Percentiles rank a stretch among this genome's conserved stretches.
Evolutionary conservation across 768 basidiomycete species (phyloP).

Genomic region (Hygrocybe punicea): DNA sequence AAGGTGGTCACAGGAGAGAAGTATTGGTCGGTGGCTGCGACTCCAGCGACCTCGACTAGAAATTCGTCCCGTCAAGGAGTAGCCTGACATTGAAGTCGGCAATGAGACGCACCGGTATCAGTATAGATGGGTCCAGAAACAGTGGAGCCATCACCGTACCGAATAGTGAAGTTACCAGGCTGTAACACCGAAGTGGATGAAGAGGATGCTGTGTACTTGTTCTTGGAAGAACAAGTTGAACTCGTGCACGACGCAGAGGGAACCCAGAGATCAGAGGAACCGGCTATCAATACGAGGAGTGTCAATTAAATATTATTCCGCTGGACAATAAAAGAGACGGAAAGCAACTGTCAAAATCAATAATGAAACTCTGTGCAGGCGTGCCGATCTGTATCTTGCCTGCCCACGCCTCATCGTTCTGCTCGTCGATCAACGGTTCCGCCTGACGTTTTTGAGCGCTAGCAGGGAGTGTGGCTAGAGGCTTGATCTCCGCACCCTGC

Average conservation of each 20-base stretch:
- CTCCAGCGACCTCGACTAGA: constrained; percentile 2
- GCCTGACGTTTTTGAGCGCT: constrained; percentile 29
- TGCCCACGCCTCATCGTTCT: constrained; percentile 38
- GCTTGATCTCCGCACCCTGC: constrained; percentile 32
- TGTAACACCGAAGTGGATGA: not conserved
- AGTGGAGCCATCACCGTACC: constrained; percentile 44
- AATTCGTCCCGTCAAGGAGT: not conserved
- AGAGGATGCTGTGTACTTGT: not conserved
- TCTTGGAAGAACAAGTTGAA: not conserved
- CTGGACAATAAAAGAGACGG: not conserved
- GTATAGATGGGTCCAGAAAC: constrained; percentile 38
- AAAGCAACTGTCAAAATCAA: constrained; percentile 41
- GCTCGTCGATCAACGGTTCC: constrained; percentile 37
- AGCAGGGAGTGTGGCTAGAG: constrained; percentile 13
- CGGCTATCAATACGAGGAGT: too few species aligned
- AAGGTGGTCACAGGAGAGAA: constrained; percentile 6
- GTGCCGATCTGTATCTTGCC: constrained; percentile 41
- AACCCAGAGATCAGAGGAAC: constrained; percentile 5
- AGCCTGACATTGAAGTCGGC: not conserved
- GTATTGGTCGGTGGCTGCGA: constrained; percentile 2
- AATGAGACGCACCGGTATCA: constrained; percentile 27
- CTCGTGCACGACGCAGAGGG: not conserved
- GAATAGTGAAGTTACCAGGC: constrained; percentile 29
- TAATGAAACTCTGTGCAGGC: constrained; percentile 35
- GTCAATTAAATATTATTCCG: too few species aligned